Evolutionary conservation across 1,139 yeast species (phyloP).

Genomic region (Kodamaea alishanica): DNA sequence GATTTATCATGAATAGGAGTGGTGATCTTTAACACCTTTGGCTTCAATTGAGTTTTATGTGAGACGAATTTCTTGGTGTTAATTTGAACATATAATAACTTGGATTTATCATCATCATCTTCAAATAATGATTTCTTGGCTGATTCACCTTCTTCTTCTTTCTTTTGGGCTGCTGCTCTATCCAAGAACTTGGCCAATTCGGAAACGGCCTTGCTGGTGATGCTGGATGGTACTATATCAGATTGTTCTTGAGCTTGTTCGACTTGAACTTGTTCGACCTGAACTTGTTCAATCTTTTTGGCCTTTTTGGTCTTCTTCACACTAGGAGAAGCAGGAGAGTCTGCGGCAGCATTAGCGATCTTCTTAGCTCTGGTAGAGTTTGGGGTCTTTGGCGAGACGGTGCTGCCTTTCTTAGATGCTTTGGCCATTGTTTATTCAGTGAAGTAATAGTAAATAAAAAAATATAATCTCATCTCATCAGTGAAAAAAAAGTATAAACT

Average conservation of each 20-base stretch:
- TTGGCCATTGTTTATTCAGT: conserved; percentile 15
- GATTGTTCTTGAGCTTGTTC: conserved; percentile 2
- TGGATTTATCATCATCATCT: conserved; percentile 51
- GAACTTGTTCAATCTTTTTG: background rate
- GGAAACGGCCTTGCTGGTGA: conserved; percentile 42
- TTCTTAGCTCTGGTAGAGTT: conserved; percentile 9
- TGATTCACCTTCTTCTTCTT: conserved; percentile 26
- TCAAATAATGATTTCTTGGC: conserved; percentile 32
- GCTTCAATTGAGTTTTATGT: conserved; percentile 65
- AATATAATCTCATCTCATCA: too few relatives aligned
- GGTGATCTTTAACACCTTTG: conserved; percentile 56
- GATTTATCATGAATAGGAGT: conserved; percentile 45
- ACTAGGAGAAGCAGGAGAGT: background rate
- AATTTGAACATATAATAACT: conserved; percentile 54
- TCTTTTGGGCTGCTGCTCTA: conserved; percentile 12
- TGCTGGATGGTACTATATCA: conserved; percentile 10
- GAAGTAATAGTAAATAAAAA: too few relatives aligned
- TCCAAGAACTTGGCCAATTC: conserved; percentile 48
- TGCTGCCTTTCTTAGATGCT: conserved; percentile 11
- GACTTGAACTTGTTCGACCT: conserved; percentile 1
- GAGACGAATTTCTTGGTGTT: conserved; percentile 63
- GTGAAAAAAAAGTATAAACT: too few relatives aligned
- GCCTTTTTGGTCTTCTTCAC: conserved; percentile 4
- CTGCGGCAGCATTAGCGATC: conserved; percentile 1
- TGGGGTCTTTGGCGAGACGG: conserved; percentile 16